Base-by-base conservation (phyloP, 1,284 basidiomycete genomes). In the Irpex sp. region DNA sequence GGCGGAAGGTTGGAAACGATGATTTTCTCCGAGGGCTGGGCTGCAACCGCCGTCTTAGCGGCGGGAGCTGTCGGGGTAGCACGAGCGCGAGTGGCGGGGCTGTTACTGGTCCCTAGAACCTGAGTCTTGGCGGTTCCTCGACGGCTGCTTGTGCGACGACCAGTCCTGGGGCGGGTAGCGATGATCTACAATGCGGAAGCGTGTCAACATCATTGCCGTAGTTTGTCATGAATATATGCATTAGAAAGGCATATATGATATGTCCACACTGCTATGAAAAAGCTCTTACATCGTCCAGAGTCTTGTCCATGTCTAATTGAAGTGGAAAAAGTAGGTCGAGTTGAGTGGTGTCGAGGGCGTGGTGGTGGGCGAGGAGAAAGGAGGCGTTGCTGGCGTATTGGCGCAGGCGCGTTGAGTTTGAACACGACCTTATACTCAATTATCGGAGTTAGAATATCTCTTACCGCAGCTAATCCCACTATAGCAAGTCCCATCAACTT, bases 1-100 rank as follows among this genome's bases (percentile, higher is more conserved):
- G 77, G 74, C 36, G 97, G 97, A 62, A 99, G 87, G 76, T 97
- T 97, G 70, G 93, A 96, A 66, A 99, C 94, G 71, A 98, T 95
- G 71, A 98, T 97, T 82, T 98, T 98, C 79, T 92, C 87, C 2
- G 92, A 81, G 31, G 79, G 77, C 61, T 82, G 82, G 6, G 78
- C 73, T 19, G 79, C 72, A 7, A 76, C 74, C 54, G 72, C 74
- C 9, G 76, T 74, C 66, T 79, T 79, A n/a, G 79, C 78, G 36
- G 71, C 69, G n/a, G 75, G 73, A 5, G 71, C 72, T n/a, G 74
- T 71, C 17, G 76, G 74, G 44, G 77, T 73, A 38, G 73, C 70
- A 57, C 83, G 81, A 31, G 86, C 84, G 62, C 86, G 85, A 56
- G 84, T 75, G 38, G 75, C 77, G 5, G 85, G 81, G 51, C 79